Conservation (phyloP, 805 yeast genomes). For the Komagataella pseudopastoris region DNA sequence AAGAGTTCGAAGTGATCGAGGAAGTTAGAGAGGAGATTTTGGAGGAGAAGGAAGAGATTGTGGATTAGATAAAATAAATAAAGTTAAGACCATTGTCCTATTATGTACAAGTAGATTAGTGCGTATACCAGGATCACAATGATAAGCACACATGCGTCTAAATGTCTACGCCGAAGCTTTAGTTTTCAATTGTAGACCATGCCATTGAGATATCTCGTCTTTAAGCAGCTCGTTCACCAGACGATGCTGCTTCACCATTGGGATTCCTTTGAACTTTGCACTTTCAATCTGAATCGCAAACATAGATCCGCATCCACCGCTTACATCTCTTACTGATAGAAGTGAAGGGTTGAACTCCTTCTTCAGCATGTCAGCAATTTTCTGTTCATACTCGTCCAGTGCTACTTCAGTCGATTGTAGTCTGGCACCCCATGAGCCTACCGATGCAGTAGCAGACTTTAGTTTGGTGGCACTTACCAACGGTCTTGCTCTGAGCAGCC, state of each 20-base stretch:
- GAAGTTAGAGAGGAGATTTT: conserved; percentile 67
- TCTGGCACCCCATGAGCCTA: neutral
- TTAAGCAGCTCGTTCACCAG: conserved; percentile 70
- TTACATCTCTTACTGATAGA: conserved; percentile 65
- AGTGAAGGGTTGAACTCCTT: conserved; percentile 44
- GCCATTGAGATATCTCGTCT: conserved; percentile 88
- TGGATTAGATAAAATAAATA: conserved; percentile 20
- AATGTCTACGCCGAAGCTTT: conserved; percentile 25
- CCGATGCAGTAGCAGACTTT: neutral
- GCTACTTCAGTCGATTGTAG: conserved; percentile 1
- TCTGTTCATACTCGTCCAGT: conserved; percentile 49
- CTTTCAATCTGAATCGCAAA: conserved; percentile 75
- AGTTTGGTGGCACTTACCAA: neutral
- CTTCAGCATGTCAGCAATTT: conserved; percentile 43
- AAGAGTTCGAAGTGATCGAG: conserved; percentile 39
- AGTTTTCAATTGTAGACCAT: conserved; percentile 81
- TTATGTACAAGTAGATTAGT: conserved; percentile 1
- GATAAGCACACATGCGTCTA: neutral
- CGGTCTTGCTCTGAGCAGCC: neutral
- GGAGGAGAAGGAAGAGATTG: conserved; percentile 60
- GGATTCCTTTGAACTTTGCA: conserved; percentile 58
- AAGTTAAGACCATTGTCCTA: neutral
- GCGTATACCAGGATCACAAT: neutral
- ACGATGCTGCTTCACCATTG: conserved; percentile 86
- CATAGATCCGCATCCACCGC: conserved; percentile 98